phyloP scores from a whole-genome alignment of 192 early-diverging fungal species.

The Paraglomus brasilianum region DNA sequence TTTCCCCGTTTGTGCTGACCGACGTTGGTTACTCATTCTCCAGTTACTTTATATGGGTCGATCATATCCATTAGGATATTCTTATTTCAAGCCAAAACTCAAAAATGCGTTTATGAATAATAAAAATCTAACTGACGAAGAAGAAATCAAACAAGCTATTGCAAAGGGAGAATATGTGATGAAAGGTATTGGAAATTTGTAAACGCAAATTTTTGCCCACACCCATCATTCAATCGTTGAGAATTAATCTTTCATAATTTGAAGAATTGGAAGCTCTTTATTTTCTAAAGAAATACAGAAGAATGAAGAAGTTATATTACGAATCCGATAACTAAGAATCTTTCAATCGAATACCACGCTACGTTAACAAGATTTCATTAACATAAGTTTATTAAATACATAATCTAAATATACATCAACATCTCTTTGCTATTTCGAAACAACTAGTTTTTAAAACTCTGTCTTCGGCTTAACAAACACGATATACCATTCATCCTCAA shows the following conservation, averaged over 20 bases:
- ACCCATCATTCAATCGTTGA: conserved; percentile 23
- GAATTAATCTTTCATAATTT: not conserved
- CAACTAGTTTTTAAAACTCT: conserved; percentile 10
- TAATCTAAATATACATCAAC: too few species aligned
- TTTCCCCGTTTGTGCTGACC: not conserved
- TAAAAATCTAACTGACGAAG: conserved; percentile 33
- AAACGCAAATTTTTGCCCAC: too few species aligned
- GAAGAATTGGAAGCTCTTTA: conserved; percentile 46
- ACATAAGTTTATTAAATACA: too few species aligned
- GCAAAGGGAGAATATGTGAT: conserved; percentile 43
- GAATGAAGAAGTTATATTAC: conserved; percentile 36
- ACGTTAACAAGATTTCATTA: too few species aligned
- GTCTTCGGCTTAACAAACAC: conserved; percentile 24
- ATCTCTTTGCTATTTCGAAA: too few species aligned
- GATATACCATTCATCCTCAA: conserved; percentile 18
- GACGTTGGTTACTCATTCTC: not conserved
- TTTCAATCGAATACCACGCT: too few species aligned
- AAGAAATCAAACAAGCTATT: conserved; percentile 41
- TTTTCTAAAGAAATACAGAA: conserved; percentile 46
- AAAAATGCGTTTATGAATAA: conserved; percentile 49
- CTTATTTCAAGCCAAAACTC: conserved; percentile 40
- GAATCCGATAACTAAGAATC: too few species aligned
- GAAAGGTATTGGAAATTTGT: conserved; percentile 38
- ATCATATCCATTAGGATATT: conserved; percentile 46
- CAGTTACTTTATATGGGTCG: conserved; percentile 45